phyloP scores from a whole-genome alignment of 805 yeast species.

The Candida patagonica region DNA sequence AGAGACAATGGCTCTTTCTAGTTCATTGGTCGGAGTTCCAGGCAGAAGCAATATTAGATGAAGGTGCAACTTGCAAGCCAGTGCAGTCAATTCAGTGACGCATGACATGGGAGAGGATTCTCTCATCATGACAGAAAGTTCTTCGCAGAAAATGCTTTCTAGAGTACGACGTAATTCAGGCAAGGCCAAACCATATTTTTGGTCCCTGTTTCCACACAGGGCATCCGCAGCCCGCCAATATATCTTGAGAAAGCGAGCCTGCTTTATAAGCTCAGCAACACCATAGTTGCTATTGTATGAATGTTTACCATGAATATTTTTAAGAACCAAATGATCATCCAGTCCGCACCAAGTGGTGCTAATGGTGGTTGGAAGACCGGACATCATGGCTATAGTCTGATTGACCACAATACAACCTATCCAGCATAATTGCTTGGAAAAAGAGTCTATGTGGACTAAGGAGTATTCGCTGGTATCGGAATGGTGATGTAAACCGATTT shows the following conservation, averaged over 20 bases:
- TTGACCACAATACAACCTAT: conserved; percentile 1
- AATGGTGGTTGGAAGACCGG: conserved; percentile 7
- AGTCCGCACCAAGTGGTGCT: conserved; percentile 1
- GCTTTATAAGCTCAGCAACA: conserved; percentile 4
- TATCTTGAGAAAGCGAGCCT: conserved; percentile 1
- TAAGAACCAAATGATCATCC: background rate
- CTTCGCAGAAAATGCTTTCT: conserved; percentile 3
- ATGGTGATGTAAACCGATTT: conserved; percentile 5
- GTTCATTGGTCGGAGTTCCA: conserved; percentile 4
- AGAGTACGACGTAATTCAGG: conserved; percentile 7
- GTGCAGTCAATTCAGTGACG: conserved; percentile 3
- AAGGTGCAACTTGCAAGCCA: conserved; percentile 6
- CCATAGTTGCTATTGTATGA: background rate
- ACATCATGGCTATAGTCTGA: conserved; percentile 2
- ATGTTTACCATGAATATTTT: background rate
- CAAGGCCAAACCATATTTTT: conserved; percentile 2
- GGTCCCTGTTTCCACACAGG: conserved; percentile 3
- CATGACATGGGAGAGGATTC: conserved; percentile 5
- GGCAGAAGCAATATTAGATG: conserved; percentile 6
- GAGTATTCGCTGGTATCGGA: background rate
- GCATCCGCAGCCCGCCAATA: conserved; percentile 1
- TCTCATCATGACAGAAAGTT: background rate
- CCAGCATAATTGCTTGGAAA: conserved; percentile 3
- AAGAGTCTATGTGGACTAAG: background rate
- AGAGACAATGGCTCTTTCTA: conserved; percentile 3